Evolutionary conservation across 2,329 filamentous ascomycete species (phyloP).

Genomic region (Coleophoma crateriformis): DNA sequence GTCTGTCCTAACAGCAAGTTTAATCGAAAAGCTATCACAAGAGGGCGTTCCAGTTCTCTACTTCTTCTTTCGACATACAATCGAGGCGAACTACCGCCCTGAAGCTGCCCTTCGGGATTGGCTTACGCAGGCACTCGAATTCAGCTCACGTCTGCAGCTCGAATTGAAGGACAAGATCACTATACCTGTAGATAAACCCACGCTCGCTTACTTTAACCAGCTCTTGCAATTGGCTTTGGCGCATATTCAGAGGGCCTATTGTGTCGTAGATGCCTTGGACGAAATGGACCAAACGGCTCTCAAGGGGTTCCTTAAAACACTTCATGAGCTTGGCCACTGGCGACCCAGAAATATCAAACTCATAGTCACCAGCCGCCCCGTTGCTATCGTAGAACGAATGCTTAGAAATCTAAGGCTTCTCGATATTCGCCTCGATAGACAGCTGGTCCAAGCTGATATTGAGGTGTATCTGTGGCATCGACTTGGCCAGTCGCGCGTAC

Average conservation of each 20-base stretch:
- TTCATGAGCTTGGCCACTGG: conserved; percentile 6
- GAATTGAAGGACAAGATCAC: conserved; percentile 6
- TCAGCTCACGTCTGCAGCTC: conserved; percentile 20
- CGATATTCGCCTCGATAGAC: too few relatives aligned
- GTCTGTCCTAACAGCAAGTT: conserved; percentile 28
- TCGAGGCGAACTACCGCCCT: conserved; percentile 25
- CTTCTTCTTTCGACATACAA: conserved; percentile 33
- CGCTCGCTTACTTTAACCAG: conserved; percentile 3
- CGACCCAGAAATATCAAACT: conserved; percentile 9
- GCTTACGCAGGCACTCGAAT: conserved; percentile 25
- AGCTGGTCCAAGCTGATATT: conserved; percentile 20
- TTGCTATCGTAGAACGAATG: conserved; percentile 23
- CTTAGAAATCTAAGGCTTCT: conserved; percentile 11
- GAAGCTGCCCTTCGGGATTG: conserved; percentile 25
- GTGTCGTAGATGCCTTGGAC: conserved; percentile 39
- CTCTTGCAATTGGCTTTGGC: too few relatives aligned
- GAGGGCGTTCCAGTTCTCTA: conserved; percentile 22
- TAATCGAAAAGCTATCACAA: conserved; percentile 14
- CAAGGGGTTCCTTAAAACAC: conserved; percentile 6
- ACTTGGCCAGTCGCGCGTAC: conserved; percentile 5
- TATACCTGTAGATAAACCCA: conserved; percentile 14
- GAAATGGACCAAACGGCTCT: conserved; percentile 10
- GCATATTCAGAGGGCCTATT: conserved; percentile 23
- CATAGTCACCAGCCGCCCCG: conserved; percentile 16
- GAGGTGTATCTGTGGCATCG: conserved; percentile 24